These are phyloP conservation scores for Larix sibirica DNA, from an alignment of 83 land plant species.

Conservation along the genomic window DNA sequence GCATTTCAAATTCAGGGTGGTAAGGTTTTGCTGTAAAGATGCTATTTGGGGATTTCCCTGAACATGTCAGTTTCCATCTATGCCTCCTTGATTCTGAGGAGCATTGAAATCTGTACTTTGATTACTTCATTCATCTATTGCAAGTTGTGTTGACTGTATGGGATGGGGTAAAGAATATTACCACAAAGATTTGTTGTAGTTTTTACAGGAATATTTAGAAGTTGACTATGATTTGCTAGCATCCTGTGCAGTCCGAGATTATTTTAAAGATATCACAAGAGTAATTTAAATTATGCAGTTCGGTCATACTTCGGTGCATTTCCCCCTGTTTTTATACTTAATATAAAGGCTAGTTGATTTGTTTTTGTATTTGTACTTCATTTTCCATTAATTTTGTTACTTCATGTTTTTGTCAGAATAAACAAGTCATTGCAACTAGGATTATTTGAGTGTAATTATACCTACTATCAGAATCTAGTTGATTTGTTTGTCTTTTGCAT, in stretches of 20 bases:
- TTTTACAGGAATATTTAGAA: background rate
- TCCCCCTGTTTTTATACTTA: too few species aligned
- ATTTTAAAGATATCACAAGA: background rate
- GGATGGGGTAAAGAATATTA: background rate
- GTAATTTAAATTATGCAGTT: too few species aligned
- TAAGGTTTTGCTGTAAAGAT: background rate
- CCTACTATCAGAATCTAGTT: too few species aligned
- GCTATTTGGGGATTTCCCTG: background rate
- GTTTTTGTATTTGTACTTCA: too few species aligned
- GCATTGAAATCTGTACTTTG: background rate
- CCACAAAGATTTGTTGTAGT: background rate
- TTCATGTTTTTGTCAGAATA: too few species aligned
- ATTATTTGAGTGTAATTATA: too few species aligned
- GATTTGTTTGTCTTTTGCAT: too few species aligned
- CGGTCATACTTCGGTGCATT: too few species aligned
- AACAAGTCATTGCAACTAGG: too few species aligned
- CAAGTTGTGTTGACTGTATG: background rate
- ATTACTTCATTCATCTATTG: background rate
- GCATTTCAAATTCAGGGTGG: background rate
- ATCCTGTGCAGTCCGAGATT: background rate
- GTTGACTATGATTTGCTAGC: background rate
- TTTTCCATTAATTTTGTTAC: too few species aligned
- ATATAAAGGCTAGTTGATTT: too few species aligned
- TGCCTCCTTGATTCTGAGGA: background rate
- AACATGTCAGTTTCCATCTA: too few species aligned